Conservation (phyloP, 148 eudicot species). For the Amaranthus cruentus region DNA sequence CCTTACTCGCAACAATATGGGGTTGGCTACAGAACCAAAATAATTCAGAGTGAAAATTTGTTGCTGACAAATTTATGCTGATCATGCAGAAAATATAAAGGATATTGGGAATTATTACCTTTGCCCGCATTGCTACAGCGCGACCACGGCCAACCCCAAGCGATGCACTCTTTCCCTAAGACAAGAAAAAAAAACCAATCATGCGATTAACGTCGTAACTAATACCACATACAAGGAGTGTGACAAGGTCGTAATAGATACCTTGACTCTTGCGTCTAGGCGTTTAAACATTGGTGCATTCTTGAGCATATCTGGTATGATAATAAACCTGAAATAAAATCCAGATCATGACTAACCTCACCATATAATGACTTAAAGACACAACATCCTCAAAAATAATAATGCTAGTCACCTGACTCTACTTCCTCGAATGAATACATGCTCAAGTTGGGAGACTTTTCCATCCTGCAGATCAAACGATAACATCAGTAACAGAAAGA, state of each 20-base stretch:
- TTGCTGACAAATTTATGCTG: too few species aligned
- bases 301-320: slow-evolving; percentile 97
- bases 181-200: slow-evolving; percentile 10
- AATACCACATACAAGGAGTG: not conserved
- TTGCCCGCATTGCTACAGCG: slow-evolving; percentile 89
- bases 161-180: slow-evolving; percentile 84
- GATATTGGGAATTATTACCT: slow-evolving; percentile 33
- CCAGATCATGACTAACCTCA: not conserved
- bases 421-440: slow-evolving; percentile 93
- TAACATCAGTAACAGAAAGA: slow-evolving; percentile 11
- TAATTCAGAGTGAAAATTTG: too few species aligned
- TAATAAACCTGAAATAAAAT: slow-evolving; percentile 64
- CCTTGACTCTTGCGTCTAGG: slow-evolving; percentile 92
- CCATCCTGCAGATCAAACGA: slow-evolving; percentile 59
- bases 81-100: too few species aligned
- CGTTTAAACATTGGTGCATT: slow-evolving; percentile 99
- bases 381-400: not conserved
- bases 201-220: not conserved
- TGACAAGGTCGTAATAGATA: slow-evolving; percentile 13
- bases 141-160: slow-evolving; percentile 98
- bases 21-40: too few species aligned
- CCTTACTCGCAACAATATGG: too few species aligned
- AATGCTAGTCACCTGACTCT: slow-evolving; percentile 67
- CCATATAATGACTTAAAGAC: not conserved
- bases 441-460: slow-evolving; percentile 95